Conservation (phyloP, 140 eudicot genomes). For the Anethum foeniculum region DNA sequence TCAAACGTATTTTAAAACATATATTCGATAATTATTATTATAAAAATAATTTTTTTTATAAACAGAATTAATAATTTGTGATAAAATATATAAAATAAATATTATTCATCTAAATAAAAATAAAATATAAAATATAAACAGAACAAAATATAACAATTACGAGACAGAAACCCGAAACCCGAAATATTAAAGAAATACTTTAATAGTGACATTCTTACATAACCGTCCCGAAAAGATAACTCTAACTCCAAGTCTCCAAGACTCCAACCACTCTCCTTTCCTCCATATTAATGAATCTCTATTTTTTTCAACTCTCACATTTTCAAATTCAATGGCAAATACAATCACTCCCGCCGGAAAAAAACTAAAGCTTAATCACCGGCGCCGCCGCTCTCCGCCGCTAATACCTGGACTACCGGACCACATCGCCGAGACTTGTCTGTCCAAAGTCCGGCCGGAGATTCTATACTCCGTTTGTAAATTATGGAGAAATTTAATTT, state of each 20-base stretch:
- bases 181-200: no score
- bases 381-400: slow-evolving; percentile 8
- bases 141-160: no score
- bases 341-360: slow-evolving; percentile 23
- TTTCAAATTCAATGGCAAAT: background rate
- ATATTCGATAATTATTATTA: no score
- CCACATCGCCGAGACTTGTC: slow-evolving; percentile 59
- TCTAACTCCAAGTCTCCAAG: background rate
- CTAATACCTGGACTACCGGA: slow-evolving; percentile 74
- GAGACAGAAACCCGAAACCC: no score
- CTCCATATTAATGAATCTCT: background rate
- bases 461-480: slow-evolving; percentile 51
- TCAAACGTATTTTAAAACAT: no score
- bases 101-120: no score
- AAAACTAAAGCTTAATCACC: slow-evolving; percentile 3
- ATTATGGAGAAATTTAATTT: slow-evolving; percentile 67
- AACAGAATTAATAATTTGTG: no score
- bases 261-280: background rate
- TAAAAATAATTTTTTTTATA: no score
- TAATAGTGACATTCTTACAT: background rate
- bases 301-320: background rate
- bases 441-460: slow-evolving; percentile 45
- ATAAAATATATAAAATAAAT: no score
- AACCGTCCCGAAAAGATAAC: background rate
- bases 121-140: no score